These are phyloP conservation scores for Croton setiger DNA, from an alignment of 441 rosid species.

Conservation along the genomic window DNA sequence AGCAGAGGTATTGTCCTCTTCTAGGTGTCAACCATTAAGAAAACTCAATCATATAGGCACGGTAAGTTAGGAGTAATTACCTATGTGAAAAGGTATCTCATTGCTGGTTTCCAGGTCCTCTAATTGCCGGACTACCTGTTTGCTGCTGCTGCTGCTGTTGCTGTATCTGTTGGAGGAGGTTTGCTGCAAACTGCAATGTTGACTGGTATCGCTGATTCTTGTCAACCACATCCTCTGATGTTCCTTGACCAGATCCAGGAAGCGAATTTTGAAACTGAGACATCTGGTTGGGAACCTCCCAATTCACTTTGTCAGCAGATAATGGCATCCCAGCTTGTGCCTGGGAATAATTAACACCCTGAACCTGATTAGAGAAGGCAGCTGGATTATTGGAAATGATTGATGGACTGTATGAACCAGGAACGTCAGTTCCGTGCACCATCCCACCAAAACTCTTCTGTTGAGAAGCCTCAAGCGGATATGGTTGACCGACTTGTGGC, in stretches of 20 bases:
- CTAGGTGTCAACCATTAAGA: background rate
- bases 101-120: slow-evolving; percentile 48
- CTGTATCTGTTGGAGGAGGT: slow-evolving; percentile 85
- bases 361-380: slow-evolving; percentile 45
- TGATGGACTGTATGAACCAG: slow-evolving; percentile 40
- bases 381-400: slow-evolving; percentile 35
- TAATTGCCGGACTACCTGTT: slow-evolving; percentile 44
- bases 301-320: slow-evolving; percentile 37
- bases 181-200: slow-evolving; percentile 90
- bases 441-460: slow-evolving; percentile 45
- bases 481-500: slow-evolving; percentile 52
- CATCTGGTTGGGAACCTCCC: slow-evolving; percentile 44
- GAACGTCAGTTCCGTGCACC: slow-evolving; percentile 44
- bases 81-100: slow-evolving; percentile 34
- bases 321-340: slow-evolving; percentile 44
- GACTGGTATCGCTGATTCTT: slow-evolving; percentile 90
- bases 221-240: slow-evolving; percentile 62
- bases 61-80: slow-evolving; percentile 34
- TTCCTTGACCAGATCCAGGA: slow-evolving; percentile 48
- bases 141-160: slow-evolving; percentile 54
- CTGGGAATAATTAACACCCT: slow-evolving; percentile 42
- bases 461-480: slow-evolving; percentile 47
- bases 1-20: slow-evolving; percentile 1
- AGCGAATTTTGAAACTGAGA: slow-evolving; percentile 52
- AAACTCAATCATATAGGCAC: slow-evolving; percentile 12